A percentile compares a stretch with the other conserved stretches of the same genome.
These are phyloP conservation scores for Cryptococcus neoformans DNA, from an alignment of 1,284 basidiomycete species.

Conservation along the genomic window DNA sequence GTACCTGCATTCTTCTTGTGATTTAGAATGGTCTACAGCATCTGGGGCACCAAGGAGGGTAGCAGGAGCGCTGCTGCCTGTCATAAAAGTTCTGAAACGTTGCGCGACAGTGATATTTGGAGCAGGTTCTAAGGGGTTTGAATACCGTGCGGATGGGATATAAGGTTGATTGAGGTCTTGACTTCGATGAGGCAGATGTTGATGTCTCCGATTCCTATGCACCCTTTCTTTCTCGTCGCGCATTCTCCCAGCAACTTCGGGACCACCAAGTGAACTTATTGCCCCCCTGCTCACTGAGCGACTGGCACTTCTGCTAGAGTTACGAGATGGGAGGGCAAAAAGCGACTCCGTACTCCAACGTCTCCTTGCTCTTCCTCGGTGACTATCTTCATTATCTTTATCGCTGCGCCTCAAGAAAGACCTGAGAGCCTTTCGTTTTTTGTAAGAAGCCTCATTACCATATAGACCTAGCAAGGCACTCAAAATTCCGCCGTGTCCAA, in stretches of 20 bases:
- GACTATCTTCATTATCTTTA: neutral
- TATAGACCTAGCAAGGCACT: slow-evolving; percentile 15
- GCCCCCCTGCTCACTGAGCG: slow-evolving; percentile 1
- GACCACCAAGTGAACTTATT: neutral
- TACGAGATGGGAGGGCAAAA: slow-evolving; percentile 5
- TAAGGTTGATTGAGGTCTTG: slow-evolving; percentile 32
- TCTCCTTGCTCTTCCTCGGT: slow-evolving; percentile 1
- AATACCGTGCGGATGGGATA: slow-evolving; percentile 23
- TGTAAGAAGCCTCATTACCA: neutral
- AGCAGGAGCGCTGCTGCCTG: slow-evolving; percentile 4
- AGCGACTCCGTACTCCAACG: slow-evolving; percentile 16
- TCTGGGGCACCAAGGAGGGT: slow-evolving; percentile 12
- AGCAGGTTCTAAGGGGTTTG: slow-evolving; percentile 16
- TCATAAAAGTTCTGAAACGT: slow-evolving; percentile 12
- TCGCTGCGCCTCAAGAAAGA: slow-evolving; percentile 1
- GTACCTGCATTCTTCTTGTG: slow-evolving; percentile 4
- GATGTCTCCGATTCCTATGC: slow-evolving; percentile 10
- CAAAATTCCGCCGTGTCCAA: slow-evolving; percentile 7
- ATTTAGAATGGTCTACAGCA: neutral
- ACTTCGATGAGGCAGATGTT: slow-evolving; percentile 16
- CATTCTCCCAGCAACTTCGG: neutral
- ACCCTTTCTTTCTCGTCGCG: slow-evolving; percentile 1
- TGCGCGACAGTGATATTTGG: slow-evolving; percentile 18
- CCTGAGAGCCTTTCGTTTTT: slow-evolving; percentile 2
- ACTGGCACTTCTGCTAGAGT: slow-evolving; percentile 2